A percentile compares a stretch with the other conserved stretches of the same genome.
phyloP scores from a whole-genome alignment of 2,329 filamentous ascomycete species.

The Scedosporium apiospermum region DNA sequence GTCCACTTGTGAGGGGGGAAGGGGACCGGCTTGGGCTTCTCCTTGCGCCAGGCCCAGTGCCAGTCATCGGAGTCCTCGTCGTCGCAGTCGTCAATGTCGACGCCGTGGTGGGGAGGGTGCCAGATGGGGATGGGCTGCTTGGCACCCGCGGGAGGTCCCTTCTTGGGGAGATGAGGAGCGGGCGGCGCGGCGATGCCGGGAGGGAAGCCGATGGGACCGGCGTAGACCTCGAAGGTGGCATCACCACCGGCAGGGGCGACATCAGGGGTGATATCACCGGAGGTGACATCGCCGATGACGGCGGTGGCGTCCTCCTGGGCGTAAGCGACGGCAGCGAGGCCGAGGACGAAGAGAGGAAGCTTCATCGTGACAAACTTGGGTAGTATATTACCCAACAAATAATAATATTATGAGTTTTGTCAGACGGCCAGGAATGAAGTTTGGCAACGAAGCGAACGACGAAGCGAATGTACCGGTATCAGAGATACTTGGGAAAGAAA shows the following conservation, averaged over 20 bases:
- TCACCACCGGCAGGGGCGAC: background rate
- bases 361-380: slow-evolving; percentile 9
- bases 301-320: slow-evolving; percentile 3
- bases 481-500: slow-evolving; percentile 13
- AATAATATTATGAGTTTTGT: background rate
- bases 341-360: slow-evolving; percentile 10
- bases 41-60: slow-evolving; percentile 26
- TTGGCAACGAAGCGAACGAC: slow-evolving; percentile 9
- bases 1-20: slow-evolving; percentile 24
- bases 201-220: slow-evolving; percentile 13
- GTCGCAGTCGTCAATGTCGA: slow-evolving; percentile 27
- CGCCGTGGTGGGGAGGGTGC: slow-evolving; percentile 25
- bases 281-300: background rate
- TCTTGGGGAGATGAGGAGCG: slow-evolving; percentile 7
- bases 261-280: no score
- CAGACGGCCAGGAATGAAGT: background rate
- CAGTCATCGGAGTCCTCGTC: slow-evolving; percentile 18
- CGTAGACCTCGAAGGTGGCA: slow-evolving; percentile 6
- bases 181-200: slow-evolving; percentile 13
- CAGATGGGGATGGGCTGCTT: slow-evolving; percentile 17
- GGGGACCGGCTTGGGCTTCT: slow-evolving; percentile 14
- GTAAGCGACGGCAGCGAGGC: slow-evolving; percentile 10
- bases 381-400: background rate
- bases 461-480: slow-evolving; percentile 15
- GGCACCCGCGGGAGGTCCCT: slow-evolving; percentile 17